phyloP scores from a whole-genome alignment of 768 basidiomycete species.

The Suillus subluteus region DNA sequence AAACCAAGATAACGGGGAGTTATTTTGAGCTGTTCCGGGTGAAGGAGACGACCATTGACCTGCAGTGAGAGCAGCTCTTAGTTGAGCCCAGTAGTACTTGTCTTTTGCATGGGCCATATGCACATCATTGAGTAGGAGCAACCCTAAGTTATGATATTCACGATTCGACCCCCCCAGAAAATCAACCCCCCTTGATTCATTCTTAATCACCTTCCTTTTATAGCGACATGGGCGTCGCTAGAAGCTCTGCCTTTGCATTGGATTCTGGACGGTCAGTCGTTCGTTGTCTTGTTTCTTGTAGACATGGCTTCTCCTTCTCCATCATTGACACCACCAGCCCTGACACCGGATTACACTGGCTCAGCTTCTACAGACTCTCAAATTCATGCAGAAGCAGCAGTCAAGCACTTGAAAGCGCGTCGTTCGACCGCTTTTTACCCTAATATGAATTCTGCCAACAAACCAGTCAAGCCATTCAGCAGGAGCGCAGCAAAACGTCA shows the following conservation, averaged over 20 bases:
- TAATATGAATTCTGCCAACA: conserved; percentile 68
- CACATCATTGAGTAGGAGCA: conserved; percentile 14
- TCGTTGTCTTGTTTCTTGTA: conserved; percentile 9
- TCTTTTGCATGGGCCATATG: conserved; percentile 58
- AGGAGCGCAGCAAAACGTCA: conserved; percentile 91
- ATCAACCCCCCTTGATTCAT: not conserved
- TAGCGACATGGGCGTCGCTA: not conserved
- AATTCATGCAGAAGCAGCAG: conserved; percentile 30
- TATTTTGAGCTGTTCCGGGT: conserved; percentile 66
- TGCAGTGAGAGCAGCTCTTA: conserved; percentile 68
- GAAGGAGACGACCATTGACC: conserved; percentile 69
- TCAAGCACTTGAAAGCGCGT: conserved; percentile 48
- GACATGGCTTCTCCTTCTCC: conserved; percentile 35
- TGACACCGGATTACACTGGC: conserved; percentile 67
- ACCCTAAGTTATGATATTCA: conserved; percentile 11
- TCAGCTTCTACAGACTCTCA: conserved; percentile 39
- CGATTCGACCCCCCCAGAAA: conserved; percentile 9
- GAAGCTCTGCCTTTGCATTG: conserved; percentile 15
- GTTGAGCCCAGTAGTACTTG: conserved; percentile 77
- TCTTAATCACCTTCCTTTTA: not conserved
- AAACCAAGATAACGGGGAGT: conserved; percentile 63
- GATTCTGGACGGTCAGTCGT: not conserved
- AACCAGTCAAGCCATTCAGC: conserved; percentile 83
- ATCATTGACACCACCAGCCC: conserved; percentile 53
- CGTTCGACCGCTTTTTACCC: conserved; percentile 82